Conservation (phyloP, 345 rosid genomes). For the Pseudoturritis turrita region DNA sequence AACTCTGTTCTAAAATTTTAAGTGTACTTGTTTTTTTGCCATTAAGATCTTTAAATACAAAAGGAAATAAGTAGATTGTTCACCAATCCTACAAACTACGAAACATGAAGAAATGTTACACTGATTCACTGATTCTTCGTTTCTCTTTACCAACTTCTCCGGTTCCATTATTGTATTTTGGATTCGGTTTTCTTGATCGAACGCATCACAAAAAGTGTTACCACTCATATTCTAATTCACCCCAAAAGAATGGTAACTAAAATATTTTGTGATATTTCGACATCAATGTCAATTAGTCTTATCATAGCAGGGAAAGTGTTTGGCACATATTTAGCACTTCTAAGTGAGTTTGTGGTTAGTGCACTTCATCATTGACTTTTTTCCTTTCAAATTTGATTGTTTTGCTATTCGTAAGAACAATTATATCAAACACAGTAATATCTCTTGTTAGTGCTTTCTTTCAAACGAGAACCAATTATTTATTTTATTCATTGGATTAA, state of each 20-base stretch:
- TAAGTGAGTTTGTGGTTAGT: slow-evolving; percentile 22
- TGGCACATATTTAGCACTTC: slow-evolving; percentile 14
- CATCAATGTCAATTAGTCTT: slow-evolving; percentile 23
- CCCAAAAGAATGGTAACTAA: not conserved
- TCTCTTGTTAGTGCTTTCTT: slow-evolving; percentile 17
- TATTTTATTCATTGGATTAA: not conserved
- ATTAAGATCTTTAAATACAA: too few relatives aligned
- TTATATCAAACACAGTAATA: slow-evolving; percentile 2
- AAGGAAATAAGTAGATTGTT: too few relatives aligned
- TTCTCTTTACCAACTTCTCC: too few relatives aligned
- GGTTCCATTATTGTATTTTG: too few relatives aligned
- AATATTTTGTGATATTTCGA: not conserved
- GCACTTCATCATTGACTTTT: slow-evolving; percentile 32
- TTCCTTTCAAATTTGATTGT: not conserved
- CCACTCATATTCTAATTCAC: not conserved
- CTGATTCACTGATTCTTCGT: too few relatives aligned
- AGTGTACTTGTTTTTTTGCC: too few relatives aligned
- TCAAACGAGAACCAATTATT: not conserved
- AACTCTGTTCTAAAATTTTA: too few relatives aligned
- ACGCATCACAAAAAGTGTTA: too few relatives aligned
- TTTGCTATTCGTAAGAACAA: slow-evolving; percentile 9
- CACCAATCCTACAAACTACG: too few relatives aligned
- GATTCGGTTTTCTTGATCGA: too few relatives aligned
- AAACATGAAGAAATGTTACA: too few relatives aligned
- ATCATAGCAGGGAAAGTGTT: slow-evolving; percentile 12